phyloP scores from a whole-genome alignment of 2,329 filamentous ascomycete species.

The Colletotrichum theobromicola region DNA sequence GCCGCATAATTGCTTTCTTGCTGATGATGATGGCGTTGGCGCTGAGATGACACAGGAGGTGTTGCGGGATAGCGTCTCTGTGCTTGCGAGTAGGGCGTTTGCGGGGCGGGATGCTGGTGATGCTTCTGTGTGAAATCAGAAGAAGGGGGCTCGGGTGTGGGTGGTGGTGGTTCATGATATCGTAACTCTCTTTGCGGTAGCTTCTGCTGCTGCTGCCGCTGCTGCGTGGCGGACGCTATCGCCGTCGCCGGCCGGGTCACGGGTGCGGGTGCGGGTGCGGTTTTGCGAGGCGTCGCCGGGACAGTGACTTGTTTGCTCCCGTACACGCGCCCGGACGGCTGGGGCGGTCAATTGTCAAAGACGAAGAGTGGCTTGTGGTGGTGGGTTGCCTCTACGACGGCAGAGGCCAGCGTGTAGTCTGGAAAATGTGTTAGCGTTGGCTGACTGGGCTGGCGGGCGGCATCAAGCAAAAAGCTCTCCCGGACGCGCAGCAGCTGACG shows the following conservation, averaged over 20 bases:
- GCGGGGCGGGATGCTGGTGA: not conserved
- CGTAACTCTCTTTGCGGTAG: not conserved
- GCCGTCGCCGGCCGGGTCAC: conserved; percentile 38
- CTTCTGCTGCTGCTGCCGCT: not conserved
- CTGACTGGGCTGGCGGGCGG: not conserved
- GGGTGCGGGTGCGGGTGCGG: conserved; percentile 30
- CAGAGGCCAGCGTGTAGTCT: conserved; percentile 80
- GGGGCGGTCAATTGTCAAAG: conserved; percentile 56
- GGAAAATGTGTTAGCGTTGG: not conserved
- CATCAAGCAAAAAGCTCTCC: not conserved
- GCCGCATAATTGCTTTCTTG: not conserved
- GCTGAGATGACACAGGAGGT: not conserved
- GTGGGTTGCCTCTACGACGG: conserved; percentile 87
- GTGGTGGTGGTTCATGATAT: not conserved
- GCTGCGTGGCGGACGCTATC: not conserved
- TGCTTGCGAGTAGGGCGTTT: not conserved
- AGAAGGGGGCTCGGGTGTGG: not conserved
- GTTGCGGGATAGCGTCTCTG: not conserved
- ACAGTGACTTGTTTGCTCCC: conserved; percentile 30
- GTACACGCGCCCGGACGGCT: conserved; percentile 11
- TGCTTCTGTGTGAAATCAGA: not conserved
- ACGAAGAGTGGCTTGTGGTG: conserved; percentile 79
- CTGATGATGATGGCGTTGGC: not conserved
- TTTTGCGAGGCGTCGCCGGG: conserved; percentile 35
- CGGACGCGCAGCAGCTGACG: not conserved